phyloP scores from a whole-genome alignment of 495 filamentous ascomycete species.

The Daldinia caldariorum region DNA sequence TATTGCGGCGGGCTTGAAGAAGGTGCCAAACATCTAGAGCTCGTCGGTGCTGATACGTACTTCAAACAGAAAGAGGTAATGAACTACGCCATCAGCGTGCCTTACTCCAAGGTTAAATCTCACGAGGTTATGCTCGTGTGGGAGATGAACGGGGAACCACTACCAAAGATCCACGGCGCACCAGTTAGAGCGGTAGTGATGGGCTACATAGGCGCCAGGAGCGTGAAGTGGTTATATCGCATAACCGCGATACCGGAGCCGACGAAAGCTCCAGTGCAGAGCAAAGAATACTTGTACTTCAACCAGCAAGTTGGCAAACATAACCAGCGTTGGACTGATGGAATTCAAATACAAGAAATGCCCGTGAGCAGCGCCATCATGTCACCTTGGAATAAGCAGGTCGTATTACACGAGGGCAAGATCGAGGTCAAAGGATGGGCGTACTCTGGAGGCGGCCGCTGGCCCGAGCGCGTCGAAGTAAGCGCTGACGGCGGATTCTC shows the following conservation, averaged over 20 bases:
- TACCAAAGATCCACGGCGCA: conserved; percentile 72
- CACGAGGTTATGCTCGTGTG: conserved; percentile 74
- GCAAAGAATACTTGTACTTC: conserved; percentile 68
- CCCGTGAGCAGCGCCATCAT: conserved; percentile 70
- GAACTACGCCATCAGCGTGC: conserved; percentile 72
- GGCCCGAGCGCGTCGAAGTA: conserved; percentile 68
- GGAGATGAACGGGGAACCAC: conserved; percentile 75
- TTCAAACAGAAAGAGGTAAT: conserved; percentile 69
- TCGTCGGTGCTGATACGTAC: conserved; percentile 73
- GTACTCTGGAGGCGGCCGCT: conserved; percentile 67
- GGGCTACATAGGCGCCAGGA: conserved; percentile 70
- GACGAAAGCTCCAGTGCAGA: conserved; percentile 54
- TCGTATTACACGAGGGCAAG: conserved; percentile 63
- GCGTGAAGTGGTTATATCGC: conserved; percentile 67
- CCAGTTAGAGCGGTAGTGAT: conserved; percentile 70
- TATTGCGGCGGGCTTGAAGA: conserved; percentile 68
- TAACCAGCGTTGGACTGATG: conserved; percentile 61
- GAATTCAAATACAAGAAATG: conserved; percentile 72
- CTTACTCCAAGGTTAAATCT: conserved; percentile 69
- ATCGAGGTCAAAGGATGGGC: conserved; percentile 67
- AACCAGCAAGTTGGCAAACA: conserved; percentile 69
- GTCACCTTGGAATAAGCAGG: conserved; percentile 60
- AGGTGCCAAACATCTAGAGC: conserved; percentile 67
- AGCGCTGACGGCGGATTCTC: conserved; percentile 65
- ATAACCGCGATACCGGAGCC: conserved; percentile 61